phyloP scores from a whole-genome alignment of 2,329 filamentous ascomycete species.

The Ophiostoma sp. region DNA sequence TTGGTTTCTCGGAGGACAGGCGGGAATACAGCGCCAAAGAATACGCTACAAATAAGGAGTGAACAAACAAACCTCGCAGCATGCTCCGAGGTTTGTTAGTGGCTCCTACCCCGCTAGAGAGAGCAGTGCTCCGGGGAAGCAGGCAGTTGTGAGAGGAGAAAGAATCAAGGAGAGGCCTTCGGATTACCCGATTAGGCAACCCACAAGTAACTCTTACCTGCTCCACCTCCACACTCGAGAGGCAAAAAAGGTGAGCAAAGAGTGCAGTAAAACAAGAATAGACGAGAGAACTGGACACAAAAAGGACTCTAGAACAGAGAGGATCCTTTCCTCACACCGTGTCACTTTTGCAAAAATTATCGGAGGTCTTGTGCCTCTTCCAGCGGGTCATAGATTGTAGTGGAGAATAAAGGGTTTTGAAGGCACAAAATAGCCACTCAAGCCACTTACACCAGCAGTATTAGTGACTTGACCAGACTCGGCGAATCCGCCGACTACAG shows the following conservation, averaged over 20 bases:
- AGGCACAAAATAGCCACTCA: not conserved
- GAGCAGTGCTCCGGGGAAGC: not conserved
- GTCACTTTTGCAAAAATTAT: not conserved
- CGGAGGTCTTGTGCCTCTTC: not conserved
- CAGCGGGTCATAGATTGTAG: not conserved
- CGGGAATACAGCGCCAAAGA: not conserved
- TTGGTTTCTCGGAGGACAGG: not conserved
- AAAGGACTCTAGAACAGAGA: not conserved
- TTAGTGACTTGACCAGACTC: not conserved
- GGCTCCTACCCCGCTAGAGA: not conserved
- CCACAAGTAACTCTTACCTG: not conserved
- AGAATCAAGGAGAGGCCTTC: not conserved
- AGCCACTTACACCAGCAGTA: not conserved
- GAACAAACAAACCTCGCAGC: not conserved
- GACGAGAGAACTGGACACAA: not conserved
- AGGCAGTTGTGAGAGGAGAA: not conserved
- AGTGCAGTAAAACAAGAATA: not conserved
- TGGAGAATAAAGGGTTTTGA: not conserved
- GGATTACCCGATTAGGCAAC: constrained; percentile 27
- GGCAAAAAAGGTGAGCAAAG: not conserved
- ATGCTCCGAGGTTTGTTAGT: constrained; percentile 1
- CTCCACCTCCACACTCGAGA: constrained; percentile 6
- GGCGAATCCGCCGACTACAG: not conserved
- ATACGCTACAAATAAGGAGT: not conserved
- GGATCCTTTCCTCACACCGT: not conserved